Base-by-base conservation (phyloP, 345 rosid genomes). In the Brassica rapa region DNA sequence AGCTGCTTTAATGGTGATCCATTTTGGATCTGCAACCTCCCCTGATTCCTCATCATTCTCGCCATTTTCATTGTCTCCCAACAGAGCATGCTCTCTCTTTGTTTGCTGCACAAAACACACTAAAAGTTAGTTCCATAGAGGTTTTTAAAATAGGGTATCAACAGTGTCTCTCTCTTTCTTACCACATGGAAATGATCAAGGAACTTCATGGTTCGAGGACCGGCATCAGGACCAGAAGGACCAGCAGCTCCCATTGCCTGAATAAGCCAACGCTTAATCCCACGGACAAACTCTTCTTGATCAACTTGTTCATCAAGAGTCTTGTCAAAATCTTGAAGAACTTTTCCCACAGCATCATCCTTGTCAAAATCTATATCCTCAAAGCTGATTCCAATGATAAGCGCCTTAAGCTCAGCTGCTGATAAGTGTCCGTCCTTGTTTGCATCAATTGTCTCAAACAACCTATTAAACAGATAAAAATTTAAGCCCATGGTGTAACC, bases 341-440 rank as follows among this genome's bases (percentile, higher is more conserved):
- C 37, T 75, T 85, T 89, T 1, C 62, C 19, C 23, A 88, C 96
- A 10, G 97, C 97, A 77, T 89, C 95, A 46, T 81, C 86, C 25
- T 27, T 77, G 74, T 94, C 87, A 46, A 92, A 83, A 82, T 94
- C 86, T 37, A 90, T 89, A 68, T 91, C 95, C 30, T 87, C 94
- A 80, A 95, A 91, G 62, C 70, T 87, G 66, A 95, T 89, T 41
- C 99, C 99, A 46, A 93, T 33, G 19, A 86, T 82, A 8, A 95
- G 82, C 12, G 99, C 98, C 79, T 79, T 85, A 15, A 93, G 80
- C 69, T 95, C 99, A 8, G 85, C 0, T 3, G 19, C 16, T 35
- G 97, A 88, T 21, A 95, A 88, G 0, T 3, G 4, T 1, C 32
- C 49, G 76, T 92, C 90, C 0, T 77, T 43, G 76, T 90, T 82